Evolutionary conservation across 257 asterid genomes (phyloP), one percentile per base, ranked within the genome.

Genomic region (Nicotiana obtusifolia): DNA sequence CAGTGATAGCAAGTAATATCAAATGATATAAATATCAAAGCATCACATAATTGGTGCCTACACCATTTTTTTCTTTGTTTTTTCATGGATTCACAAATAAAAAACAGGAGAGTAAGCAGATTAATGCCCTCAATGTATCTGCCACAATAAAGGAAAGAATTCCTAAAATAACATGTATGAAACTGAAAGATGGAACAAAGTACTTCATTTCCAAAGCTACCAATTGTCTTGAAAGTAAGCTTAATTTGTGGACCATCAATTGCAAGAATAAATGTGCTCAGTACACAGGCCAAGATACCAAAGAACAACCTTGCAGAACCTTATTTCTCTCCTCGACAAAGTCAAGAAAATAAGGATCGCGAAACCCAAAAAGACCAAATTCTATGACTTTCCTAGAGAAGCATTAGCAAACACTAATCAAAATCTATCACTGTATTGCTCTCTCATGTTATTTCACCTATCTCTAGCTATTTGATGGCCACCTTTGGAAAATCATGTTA

Each of bases 381-480:
- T 87, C 77, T 87, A 83, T 83, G 88, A 82, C 78, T 82, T 78
- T 86, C 65, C 81, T 82, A 60, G 83, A 86, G 86, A 88, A 85
- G 80, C 85, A 80, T 80, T 85, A 84, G 89, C 87, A 84, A 82
- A 83, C 81, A 26, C 81, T 85, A 81, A 80, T 31, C 73, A 77
- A 81, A 83, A 79, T 78, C 92, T 87, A 91, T 81, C 81, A 68
- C 47, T 84, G 81, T 83, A 87, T 81, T 76, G 87, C 84, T 82
- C 89, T 84, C 59, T 77, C 80, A 87, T 86, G 92, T 89, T 82
- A 89, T 88, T 78, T 75, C 81, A 88, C 85, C 92, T 91, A 87
- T 87, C 86, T 85, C 88, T 88, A 86, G 90, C 87, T 85, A 81
- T 86, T 87, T 59, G 80, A 85, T 16, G 37, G 56, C 86, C 89